A percentile compares a stretch with the other conserved stretches of the same genome.
These are phyloP conservation scores for Phialemoniopsis sp. DNA, from an alignment of 2,329 filamentous ascomycete genomes.

Conservation along the genomic window DNA sequence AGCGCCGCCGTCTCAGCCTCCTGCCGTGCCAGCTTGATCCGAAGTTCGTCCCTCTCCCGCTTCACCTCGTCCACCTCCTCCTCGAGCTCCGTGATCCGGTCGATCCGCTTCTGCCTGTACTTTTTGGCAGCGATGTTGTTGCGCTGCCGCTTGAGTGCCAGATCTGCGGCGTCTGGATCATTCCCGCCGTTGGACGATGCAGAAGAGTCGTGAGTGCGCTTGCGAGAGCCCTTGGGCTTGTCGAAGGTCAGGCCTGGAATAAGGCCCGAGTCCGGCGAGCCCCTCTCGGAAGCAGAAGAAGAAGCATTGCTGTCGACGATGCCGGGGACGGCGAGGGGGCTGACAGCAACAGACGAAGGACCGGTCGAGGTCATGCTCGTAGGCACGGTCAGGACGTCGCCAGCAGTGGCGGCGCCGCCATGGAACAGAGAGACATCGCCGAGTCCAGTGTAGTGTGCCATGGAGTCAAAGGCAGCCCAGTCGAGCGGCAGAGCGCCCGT, in stretches of 20 bases:
- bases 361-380: no score
- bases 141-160: slow-evolving; percentile 46
- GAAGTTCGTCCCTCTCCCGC: slow-evolving; percentile 52
- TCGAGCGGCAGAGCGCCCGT: no score
- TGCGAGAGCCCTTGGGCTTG: background rate
- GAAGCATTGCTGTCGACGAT: no score
- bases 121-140: slow-evolving; percentile 61
- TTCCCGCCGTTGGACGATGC: slow-evolving; percentile 2
- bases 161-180: slow-evolving; percentile 14
- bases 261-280: background rate
- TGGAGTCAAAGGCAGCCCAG: no score
- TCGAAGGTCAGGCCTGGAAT: background rate
- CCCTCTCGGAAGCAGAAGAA: no score
- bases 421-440: no score
- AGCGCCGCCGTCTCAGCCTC: slow-evolving; percentile 57
- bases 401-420: no score
- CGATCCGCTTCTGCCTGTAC: slow-evolving; percentile 60
- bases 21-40: slow-evolving; percentile 49
- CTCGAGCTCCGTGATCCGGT: slow-evolving; percentile 54
- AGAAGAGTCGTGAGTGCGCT: background rate
- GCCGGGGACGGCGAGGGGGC: no score
- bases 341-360: no score
- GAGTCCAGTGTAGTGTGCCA: no score
- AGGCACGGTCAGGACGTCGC: no score
- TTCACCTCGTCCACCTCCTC: slow-evolving; percentile 45